A percentile compares a stretch with the other conserved stretches of the same genome.
phyloP scores from a whole-genome alignment of 2,329 filamentous ascomycete species.

The Mariannaea elegans region DNA sequence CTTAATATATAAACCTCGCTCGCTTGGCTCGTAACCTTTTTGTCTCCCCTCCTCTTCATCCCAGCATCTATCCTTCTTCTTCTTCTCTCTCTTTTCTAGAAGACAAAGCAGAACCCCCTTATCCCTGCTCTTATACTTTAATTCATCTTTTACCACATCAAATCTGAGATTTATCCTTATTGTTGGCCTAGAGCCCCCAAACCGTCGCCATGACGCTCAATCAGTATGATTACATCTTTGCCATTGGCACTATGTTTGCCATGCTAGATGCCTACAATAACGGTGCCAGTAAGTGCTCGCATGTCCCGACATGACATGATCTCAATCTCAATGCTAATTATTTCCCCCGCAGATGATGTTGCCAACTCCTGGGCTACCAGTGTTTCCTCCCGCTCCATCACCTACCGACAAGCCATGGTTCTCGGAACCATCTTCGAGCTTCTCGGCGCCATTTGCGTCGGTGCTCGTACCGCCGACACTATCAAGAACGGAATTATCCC shows the following conservation, averaged over 20 bases:
- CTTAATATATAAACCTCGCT: slow-evolving; percentile 18
- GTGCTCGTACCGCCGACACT: slow-evolving; percentile 75
- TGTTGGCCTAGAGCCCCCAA: background rate
- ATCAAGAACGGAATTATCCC: slow-evolving; percentile 84
- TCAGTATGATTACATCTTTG: slow-evolving; percentile 68
- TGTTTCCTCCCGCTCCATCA: slow-evolving; percentile 80
- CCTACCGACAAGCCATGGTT: slow-evolving; percentile 75
- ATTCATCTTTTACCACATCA: background rate
- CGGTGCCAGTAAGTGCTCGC: slow-evolving; percentile 71
- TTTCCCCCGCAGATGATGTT: slow-evolving; percentile 72
- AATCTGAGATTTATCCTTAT: background rate
- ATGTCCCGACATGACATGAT: background rate
- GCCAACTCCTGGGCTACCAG: slow-evolving; percentile 85
- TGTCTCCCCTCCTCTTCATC: slow-evolving; percentile 7
- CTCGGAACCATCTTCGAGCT: slow-evolving; percentile 74
- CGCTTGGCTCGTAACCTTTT: slow-evolving; percentile 7
- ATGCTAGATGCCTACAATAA: slow-evolving; percentile 82
- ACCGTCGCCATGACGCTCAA: slow-evolving; percentile 16
- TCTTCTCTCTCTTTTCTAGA: background rate
- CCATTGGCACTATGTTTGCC: slow-evolving; percentile 79
- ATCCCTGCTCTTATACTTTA: background rate
- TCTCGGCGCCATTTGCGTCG: slow-evolving; percentile 72
- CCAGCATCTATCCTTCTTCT: background rate
- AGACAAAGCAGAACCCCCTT: background rate
- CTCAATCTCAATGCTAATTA: slow-evolving; percentile 10